Percentiles rank a stretch among this genome's conserved stretches.
phyloP scores from a whole-genome alignment of 129 eudicot species.

The Scalesia atractyloides region DNA sequence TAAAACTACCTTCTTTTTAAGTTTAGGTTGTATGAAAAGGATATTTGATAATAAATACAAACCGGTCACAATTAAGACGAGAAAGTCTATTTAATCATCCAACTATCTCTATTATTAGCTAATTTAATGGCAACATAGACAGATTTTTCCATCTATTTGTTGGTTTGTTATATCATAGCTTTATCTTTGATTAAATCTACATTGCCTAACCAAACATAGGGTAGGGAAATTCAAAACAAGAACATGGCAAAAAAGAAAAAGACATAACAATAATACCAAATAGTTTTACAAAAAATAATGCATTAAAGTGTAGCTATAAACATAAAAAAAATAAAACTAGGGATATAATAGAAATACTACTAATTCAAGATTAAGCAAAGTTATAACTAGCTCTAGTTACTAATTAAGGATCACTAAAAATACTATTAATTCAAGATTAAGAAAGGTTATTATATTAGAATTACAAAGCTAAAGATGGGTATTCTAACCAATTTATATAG shows the following conservation, averaged over 20 bases:
- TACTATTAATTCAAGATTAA: too few relatives aligned
- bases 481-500: background rate
- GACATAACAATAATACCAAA: conserved; percentile 17
- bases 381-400: background rate
- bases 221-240: conserved; percentile 7
- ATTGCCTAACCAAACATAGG: background rate
- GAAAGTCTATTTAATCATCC: conserved; percentile 4
- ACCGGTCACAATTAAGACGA: background rate
- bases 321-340: background rate
- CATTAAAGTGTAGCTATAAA: background rate
- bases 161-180: background rate
- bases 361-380: background rate
- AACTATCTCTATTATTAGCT: conserved; percentile 3
- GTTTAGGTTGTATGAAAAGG: conserved; percentile 23
- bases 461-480: background rate
- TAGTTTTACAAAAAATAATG: background rate
- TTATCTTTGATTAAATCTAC: conserved; percentile 6
- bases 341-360: background rate
- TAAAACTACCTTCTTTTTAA: background rate
- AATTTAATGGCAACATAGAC: background rate
- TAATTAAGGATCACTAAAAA: background rate
- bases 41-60: conserved; percentile 15
- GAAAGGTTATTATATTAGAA: background rate
- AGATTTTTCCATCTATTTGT: background rate
- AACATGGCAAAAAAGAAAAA: conserved; percentile 15